Evolutionary conservation across 1,284 basidiomycete species (phyloP), one percentile per base, ranked within the genome.

Genomic region (Mycena citricolor): DNA sequence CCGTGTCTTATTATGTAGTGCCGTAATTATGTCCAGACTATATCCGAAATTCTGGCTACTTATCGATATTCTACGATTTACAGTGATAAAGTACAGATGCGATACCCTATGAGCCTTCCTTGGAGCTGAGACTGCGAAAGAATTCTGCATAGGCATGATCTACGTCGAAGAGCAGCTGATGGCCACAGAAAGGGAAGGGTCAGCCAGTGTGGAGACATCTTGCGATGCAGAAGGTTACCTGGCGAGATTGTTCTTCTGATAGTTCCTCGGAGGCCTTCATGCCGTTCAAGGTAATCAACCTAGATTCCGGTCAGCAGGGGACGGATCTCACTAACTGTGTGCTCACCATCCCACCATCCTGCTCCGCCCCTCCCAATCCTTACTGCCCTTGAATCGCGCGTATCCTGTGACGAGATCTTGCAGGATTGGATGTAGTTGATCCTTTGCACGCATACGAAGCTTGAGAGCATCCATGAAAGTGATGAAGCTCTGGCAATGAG

Each of bases 381-480:
- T 90, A 59, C 86, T 90, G 5, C 87, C 89, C 61, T 94, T 94
- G 69, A 97, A 97, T 38, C 90, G 76, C 2, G 92, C 88, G 63
- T 93, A 95, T 5, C 90, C 86, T 2, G 87, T 90, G 59, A 98
- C 94, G 7, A 99, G 80, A 54, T 97, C 94, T 56, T 95, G 92
- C 33, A 99, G 64, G 52, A 97, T 83, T 0, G 94, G 94, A 63
- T 98, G 95, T 8, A 99, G 72, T 61, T 98, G 94, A 62, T 99
- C 97, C 63, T 99, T 99, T 3, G 97, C 94, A 24, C 91, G 79
- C 60, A 98, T 71, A 30, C 89, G 85, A 47, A 98, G 75, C 62
- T 95, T 95, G 36, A 98, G 76, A 1, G 94, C 95, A 59, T 99
- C 95, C 91, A 98, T 97, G 56, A 99, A 94, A 0, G 95, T 98